Evolutionary conservation across 2,329 filamentous ascomycete species (phyloP).

Genomic region (Alternaria arbusti): DNA sequence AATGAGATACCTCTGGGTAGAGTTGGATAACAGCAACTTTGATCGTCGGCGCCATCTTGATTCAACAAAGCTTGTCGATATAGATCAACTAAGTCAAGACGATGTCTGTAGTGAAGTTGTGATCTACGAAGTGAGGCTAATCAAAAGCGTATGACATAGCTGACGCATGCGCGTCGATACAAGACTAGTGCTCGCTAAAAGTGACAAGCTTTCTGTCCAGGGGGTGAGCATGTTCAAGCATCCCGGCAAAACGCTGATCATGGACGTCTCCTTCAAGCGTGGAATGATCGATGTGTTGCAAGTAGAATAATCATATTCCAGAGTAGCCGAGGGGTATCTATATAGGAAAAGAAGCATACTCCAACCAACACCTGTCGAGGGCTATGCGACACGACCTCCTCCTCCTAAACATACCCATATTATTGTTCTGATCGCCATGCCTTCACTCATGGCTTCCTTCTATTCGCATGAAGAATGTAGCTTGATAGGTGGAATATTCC

Average conservation of each 20-base stretch:
- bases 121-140: not conserved
- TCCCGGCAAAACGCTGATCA: not conserved
- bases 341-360: conserved; percentile 9
- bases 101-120: not conserved
- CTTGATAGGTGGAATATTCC: not conserved
- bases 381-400: not conserved
- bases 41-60: conserved; percentile 51
- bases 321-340: conserved; percentile 21
- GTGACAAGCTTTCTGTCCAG: conserved; percentile 7
- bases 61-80: not conserved
- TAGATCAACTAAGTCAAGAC: not conserved
- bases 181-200: conserved; percentile 19
- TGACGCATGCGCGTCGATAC: conserved; percentile 1
- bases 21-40: conserved; percentile 59
- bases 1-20: conserved; percentile 53
- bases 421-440: not conserved
- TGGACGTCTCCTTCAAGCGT: not conserved
- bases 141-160: conserved; percentile 1
- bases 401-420: not conserved
- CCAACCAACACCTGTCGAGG: not conserved
- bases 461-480: not conserved
- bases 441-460: not conserved
- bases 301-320: not conserved
- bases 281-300: not conserved
- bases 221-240: not conserved